Evolutionary conservation across 1,284 basidiomycete genomes (phyloP).

Genomic region (Takashimella tepidaria): DNA sequence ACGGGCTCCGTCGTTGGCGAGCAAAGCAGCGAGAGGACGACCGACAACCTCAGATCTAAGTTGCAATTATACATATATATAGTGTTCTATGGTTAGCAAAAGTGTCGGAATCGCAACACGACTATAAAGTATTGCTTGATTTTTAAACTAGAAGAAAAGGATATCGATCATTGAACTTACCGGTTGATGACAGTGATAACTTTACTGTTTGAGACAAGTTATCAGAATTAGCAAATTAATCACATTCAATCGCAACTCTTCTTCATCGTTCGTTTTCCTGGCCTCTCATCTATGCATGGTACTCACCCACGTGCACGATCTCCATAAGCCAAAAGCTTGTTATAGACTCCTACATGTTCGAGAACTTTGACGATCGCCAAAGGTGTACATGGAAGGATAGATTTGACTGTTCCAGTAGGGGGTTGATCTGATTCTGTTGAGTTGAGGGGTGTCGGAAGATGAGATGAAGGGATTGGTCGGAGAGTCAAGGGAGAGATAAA

Average conservation of each 20-base stretch:
- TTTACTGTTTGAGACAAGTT: slow-evolving; percentile 13
- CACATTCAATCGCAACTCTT: neutral
- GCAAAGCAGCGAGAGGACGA: slow-evolving; percentile 78
- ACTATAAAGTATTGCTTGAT: too few species aligned
- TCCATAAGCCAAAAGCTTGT: slow-evolving; percentile 83
- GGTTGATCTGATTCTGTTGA: slow-evolving; percentile 53
- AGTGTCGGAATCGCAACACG: too few species aligned
- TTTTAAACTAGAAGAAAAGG: neutral
- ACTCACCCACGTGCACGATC: slow-evolving; percentile 78
- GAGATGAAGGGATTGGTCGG: slow-evolving; percentile 40
- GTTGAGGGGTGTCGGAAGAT: slow-evolving; percentile 33
- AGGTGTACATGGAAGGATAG: slow-evolving; percentile 94
- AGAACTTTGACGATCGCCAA: slow-evolving; percentile 93
- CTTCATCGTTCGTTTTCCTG: too few species aligned
- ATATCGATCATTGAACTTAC: too few species aligned
- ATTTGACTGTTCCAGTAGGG: slow-evolving; percentile 53
- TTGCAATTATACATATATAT: too few species aligned
- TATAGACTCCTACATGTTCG: slow-evolving; percentile 88
- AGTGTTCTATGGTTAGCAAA: too few species aligned
- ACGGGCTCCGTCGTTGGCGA: slow-evolving; percentile 87
- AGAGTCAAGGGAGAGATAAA: slow-evolving; percentile 51
- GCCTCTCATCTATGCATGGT: too few species aligned
- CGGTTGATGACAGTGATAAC: slow-evolving; percentile 32
- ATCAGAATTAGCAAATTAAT: too few species aligned
- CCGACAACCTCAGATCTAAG: slow-evolving; percentile 71